A percentile compares a stretch with the other conserved stretches of the same genome.
phyloP scores from a whole-genome alignment of 1,139 yeast genomes.

The Lodderomyces margitis region DNA sequence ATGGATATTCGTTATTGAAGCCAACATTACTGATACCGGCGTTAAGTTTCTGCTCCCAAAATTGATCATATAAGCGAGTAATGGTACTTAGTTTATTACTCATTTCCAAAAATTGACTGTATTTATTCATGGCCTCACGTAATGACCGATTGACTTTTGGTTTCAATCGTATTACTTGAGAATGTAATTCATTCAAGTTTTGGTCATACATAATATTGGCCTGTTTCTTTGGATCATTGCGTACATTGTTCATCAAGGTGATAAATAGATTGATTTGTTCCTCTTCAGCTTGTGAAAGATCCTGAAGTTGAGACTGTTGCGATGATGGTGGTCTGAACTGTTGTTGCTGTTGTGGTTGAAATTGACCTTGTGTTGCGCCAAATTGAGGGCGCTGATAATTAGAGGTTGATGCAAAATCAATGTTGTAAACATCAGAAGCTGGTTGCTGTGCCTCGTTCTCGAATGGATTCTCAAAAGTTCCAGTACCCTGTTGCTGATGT shows the following conservation, averaged over 20 bases:
- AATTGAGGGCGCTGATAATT: constrained; percentile 7
- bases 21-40: constrained; percentile 41
- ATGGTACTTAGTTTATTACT: constrained; percentile 82
- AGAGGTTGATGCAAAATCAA: constrained; percentile 14
- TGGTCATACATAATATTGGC: constrained; percentile 61
- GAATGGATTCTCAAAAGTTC: constrained; percentile 2
- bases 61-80: constrained; percentile 72
- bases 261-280: constrained; percentile 69
- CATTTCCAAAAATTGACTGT: constrained; percentile 72
- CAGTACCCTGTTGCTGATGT: constrained; percentile 5
- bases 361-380: not conserved
- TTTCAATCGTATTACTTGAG: constrained; percentile 60
- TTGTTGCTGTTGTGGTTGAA: constrained; percentile 12
- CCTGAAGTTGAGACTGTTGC: constrained; percentile 21
- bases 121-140: constrained; percentile 60
- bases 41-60: constrained; percentile 65
- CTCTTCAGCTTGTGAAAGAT: constrained; percentile 59
- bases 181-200: constrained; percentile 61
- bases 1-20: constrained; percentile 1
- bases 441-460: constrained; percentile 11
- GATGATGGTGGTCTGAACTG: constrained; percentile 11
- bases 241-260: constrained; percentile 56
- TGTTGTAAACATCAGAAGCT: constrained; percentile 31
- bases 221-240: constrained; percentile 46
- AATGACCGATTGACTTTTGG: constrained; percentile 74